Evolutionary conservation across 2,329 filamentous ascomycete genomes (phyloP).

Genomic region (Chrysoporthe cubensis): DNA sequence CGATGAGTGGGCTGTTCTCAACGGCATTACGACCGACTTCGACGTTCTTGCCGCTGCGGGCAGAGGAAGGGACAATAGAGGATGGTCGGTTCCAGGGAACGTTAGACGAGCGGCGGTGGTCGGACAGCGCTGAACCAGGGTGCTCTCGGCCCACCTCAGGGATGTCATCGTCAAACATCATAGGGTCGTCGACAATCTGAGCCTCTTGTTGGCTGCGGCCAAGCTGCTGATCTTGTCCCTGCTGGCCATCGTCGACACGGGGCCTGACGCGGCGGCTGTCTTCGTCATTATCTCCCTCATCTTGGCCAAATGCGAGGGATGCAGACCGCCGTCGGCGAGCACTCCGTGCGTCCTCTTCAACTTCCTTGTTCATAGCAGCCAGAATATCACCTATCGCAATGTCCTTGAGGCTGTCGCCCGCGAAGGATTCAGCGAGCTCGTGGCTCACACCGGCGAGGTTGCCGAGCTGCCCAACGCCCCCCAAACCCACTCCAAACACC

Average conservation of each 20-base stretch:
- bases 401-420: conserved; percentile 48
- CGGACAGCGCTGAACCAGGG: conserved; percentile 27
- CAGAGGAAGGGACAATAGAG: conserved; percentile 50
- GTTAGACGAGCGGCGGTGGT: conserved; percentile 43
- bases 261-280: conserved; percentile 44
- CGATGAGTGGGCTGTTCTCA: conserved; percentile 44
- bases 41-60: conserved; percentile 46
- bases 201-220: conserved; percentile 30
- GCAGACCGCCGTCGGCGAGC: conserved; percentile 47
- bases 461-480: conserved; percentile 41
- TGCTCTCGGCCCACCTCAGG: conserved; percentile 38
- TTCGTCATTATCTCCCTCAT: conserved; percentile 38
- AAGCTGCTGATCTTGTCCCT: conserved; percentile 23
- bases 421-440: conserved; percentile 51
- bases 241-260: conserved; percentile 36
- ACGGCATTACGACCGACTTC: conserved; percentile 38
- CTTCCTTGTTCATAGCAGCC: conserved; percentile 28
- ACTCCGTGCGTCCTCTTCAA: conserved; percentile 26
- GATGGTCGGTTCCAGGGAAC: conserved; percentile 59
- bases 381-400: conserved; percentile 20
- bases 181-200: conserved; percentile 29
- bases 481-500: conserved; percentile 45
- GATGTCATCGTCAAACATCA: conserved; percentile 25
- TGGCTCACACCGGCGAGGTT: conserved; percentile 40
- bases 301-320: conserved; percentile 46